A percentile compares a stretch with the other conserved stretches of the same genome.
Conservation (phyloP, 805 yeast species). For the Lachancea sp. region DNA sequence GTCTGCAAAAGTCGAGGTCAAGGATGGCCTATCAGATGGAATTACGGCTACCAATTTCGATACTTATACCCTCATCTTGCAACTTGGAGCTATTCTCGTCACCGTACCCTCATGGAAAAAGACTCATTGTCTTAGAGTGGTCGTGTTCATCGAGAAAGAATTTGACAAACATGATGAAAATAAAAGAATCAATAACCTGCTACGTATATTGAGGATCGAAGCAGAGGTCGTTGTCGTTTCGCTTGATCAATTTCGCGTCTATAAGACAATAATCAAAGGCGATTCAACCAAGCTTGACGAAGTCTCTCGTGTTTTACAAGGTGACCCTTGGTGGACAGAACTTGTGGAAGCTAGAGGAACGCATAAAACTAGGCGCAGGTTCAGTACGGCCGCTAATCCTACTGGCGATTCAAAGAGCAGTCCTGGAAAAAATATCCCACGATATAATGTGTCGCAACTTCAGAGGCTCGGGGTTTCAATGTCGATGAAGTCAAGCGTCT, state of each 20-base stretch:
- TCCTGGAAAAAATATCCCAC: constrained; percentile 23
- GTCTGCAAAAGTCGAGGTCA: constrained; percentile 60
- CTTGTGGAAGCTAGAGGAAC: constrained; percentile 51
- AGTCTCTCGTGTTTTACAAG: constrained; percentile 45
- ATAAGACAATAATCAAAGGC: constrained; percentile 76
- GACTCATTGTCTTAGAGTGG: constrained; percentile 67
- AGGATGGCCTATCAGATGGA: constrained; percentile 43
- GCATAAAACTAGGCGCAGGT: constrained; percentile 24
- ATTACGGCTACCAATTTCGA: constrained; percentile 87
- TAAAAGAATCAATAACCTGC: constrained; percentile 51
- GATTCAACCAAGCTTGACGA: constrained; percentile 37
- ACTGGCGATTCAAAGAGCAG: constrained; percentile 16
- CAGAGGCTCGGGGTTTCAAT: constrained; percentile 75
- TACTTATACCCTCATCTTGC: constrained; percentile 89
- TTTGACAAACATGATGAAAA: constrained; percentile 67
- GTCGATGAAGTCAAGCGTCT: constrained; percentile 61
- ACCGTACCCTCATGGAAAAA: constrained; percentile 92
- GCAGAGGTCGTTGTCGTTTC: constrained; percentile 76
- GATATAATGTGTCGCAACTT: constrained; percentile 48
- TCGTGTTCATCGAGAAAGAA: constrained; percentile 79
- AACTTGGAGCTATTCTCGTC: constrained; percentile 84
- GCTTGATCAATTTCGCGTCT: constrained; percentile 50
- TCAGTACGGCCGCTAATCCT: constrained; percentile 30
- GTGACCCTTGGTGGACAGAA: constrained; percentile 86
- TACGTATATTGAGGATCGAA: constrained; percentile 74